Base-by-base conservation (phyloP, 2,329 filamentous ascomycete genomes). In the Coniochaeta hoffmannii region DNA sequence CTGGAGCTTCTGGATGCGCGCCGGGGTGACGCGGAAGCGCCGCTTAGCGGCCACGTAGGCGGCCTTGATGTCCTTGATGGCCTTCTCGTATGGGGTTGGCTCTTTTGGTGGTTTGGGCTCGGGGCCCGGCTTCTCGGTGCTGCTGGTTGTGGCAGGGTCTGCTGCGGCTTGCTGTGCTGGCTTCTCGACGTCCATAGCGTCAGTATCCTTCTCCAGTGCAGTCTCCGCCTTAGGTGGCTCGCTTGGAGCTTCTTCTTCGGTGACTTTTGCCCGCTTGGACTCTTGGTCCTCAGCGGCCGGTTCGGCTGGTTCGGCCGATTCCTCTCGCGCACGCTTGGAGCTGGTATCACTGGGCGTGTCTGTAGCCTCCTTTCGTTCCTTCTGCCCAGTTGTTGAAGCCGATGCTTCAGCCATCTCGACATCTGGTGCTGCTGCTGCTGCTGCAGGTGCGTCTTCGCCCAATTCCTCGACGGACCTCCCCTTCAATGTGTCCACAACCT, bases 11-110 rank as follows among this genome's bases (percentile, higher is more conserved):
- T 81, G 74, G 50, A 94, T 78, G 9, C 94, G 90, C 19, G 76
- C 74, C 0, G 82, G 74, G 0, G 88, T 86, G 55, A 96, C 87
- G 52, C 93, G 89, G 69, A 97, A 97, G 1, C 85, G 80, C 49
- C 89, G 86, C 73, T 96, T 96, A 30, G 92, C 91, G 6, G 81
- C 74, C 56, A 93, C 79, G 69, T 96, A 96, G 24, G 90, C 88
- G 4, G 83, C 80, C 68, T 96, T 93, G 68, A 97, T 82, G 57
- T 86, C 78, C 62, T 86, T 87, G 55, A 90, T 75, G 12, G 85
- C 85, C 59, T 79, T 76, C 60, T 87, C 82, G n/a, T 86, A 77
- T 1, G 83, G 77, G 15, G 69, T 73, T 6, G 77, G 65, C 46
- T 62, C 59, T 14, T 51, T 51, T 14, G 26, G 49, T 55, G 55